Percentiles rank a stretch among this genome's conserved stretches.
phyloP scores from a whole-genome alignment of 768 basidiomycete species.

The Galerina sulciceps region DNA sequence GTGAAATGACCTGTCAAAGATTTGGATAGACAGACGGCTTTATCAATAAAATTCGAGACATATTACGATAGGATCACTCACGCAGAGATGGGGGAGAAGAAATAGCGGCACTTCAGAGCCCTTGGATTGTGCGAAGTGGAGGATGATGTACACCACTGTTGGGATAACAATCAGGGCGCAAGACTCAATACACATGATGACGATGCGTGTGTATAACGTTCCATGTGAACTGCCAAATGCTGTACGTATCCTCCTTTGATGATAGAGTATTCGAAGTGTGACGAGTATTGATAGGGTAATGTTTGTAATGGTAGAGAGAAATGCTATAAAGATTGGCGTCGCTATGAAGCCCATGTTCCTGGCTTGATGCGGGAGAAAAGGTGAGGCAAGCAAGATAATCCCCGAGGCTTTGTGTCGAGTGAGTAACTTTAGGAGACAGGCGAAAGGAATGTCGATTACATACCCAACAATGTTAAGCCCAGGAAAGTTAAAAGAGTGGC shows the following conservation, averaged over 20 bases:
- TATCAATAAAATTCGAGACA: too few species aligned
- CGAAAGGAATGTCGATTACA: neutral
- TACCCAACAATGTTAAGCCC: neutral
- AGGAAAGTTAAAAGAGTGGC: neutral
- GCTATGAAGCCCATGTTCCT: too few species aligned
- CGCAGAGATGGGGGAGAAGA: conserved; percentile 1
- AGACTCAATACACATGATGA: neutral
- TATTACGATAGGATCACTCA: neutral
- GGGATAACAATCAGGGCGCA: neutral
- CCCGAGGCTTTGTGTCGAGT: too few species aligned
- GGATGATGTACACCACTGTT: neutral
- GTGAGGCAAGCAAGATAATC: too few species aligned
- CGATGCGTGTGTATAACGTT: neutral
- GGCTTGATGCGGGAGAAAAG: too few species aligned
- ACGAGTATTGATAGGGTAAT: neutral
- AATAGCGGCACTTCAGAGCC: neutral
- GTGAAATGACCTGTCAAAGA: neutral
- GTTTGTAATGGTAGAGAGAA: neutral
- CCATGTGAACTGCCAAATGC: neutral
- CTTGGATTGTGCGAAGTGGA: neutral
- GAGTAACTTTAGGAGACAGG: too few species aligned
- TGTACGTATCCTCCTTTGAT: neutral
- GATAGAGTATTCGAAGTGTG: neutral
- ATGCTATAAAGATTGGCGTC: neutral
- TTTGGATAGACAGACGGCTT: neutral